phyloP scores from a whole-genome alignment of 345 rosid species.

The Hypericum androsaemum region DNA sequence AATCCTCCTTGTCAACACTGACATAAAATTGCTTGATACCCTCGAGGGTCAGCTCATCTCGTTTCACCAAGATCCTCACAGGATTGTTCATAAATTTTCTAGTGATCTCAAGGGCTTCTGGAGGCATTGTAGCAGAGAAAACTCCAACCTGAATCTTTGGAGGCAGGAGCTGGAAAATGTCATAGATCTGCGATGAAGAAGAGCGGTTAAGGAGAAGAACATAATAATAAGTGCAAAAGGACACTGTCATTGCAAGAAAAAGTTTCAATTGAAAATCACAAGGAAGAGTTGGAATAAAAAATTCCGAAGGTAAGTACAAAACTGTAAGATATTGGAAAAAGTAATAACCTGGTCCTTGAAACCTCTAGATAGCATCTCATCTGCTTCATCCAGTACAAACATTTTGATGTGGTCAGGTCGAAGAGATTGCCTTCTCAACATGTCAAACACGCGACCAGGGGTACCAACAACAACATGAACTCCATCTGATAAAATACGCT shows the following conservation, averaged over 20 bases:
- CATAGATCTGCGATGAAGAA: conserved; percentile 28
- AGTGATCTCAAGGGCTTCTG: conserved; percentile 45
- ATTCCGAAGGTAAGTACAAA: background rate
- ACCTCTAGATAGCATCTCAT: conserved; percentile 3
- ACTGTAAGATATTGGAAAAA: too few relatives aligned
- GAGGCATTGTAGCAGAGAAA: conserved; percentile 56
- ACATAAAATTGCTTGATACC: conserved; percentile 45
- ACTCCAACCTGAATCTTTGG: conserved; percentile 42
- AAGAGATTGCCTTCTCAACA: conserved; percentile 19
- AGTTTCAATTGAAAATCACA: background rate
- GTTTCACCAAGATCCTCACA: conserved; percentile 41
- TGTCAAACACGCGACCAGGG: conserved; percentile 22
- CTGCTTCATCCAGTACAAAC: conserved; percentile 15
- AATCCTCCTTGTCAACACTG: conserved; percentile 29
- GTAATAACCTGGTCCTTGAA: conserved; percentile 18
- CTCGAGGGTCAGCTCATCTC: conserved; percentile 47
- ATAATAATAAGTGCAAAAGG: too few relatives aligned
- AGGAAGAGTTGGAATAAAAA: background rate
- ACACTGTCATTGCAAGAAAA: background rate
- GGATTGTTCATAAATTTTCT: conserved; percentile 48
- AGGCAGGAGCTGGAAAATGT: conserved; percentile 48
- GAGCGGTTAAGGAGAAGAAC: background rate
- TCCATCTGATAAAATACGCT: conserved; percentile 15
- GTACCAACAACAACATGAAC: conserved; percentile 28
- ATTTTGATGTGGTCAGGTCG: conserved; percentile 15